Evolutionary conservation across 2,329 filamentous ascomycete species (phyloP).

Genomic region (Hawksworthiomyces lignivorus): DNA sequence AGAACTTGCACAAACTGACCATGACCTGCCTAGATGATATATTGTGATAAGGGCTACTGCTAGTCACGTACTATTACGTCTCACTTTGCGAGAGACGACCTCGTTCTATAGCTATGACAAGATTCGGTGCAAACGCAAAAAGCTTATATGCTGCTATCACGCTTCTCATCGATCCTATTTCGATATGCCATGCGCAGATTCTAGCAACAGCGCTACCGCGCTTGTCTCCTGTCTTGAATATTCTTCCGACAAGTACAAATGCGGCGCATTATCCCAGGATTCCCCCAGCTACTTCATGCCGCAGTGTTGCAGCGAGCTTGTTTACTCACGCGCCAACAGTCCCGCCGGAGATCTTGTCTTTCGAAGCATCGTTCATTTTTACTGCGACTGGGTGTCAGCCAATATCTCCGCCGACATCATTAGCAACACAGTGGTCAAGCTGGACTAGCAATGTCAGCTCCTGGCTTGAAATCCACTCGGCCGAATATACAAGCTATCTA

Average conservation of each 20-base stretch:
- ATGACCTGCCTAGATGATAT: too few relatives aligned
- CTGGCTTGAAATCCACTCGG: background rate
- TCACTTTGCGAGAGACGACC: too few relatives aligned
- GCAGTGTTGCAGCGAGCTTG: background rate
- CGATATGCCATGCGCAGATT: too few relatives aligned
- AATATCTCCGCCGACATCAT: background rate
- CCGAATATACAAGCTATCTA: background rate
- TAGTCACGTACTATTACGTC: too few relatives aligned
- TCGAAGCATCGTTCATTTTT: background rate
- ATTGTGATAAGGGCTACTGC: too few relatives aligned
- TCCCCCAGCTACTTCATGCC: background rate
- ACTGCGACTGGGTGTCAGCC: background rate
- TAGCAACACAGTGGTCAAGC: background rate
- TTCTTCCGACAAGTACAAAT: background rate
- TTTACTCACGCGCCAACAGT: background rate
- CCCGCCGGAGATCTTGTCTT: background rate
- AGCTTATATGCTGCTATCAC: too few relatives aligned
- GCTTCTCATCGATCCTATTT: too few relatives aligned
- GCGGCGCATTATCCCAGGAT: background rate
- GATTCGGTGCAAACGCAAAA: too few relatives aligned
- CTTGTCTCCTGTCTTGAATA: too few relatives aligned
- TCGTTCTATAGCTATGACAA: too few relatives aligned
- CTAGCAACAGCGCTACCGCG: too few relatives aligned
- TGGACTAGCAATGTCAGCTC: background rate
- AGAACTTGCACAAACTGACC: too few relatives aligned